phyloP scores from a whole-genome alignment of 1,139 yeast species.

The Scheffersomyces stambukii region DNA sequence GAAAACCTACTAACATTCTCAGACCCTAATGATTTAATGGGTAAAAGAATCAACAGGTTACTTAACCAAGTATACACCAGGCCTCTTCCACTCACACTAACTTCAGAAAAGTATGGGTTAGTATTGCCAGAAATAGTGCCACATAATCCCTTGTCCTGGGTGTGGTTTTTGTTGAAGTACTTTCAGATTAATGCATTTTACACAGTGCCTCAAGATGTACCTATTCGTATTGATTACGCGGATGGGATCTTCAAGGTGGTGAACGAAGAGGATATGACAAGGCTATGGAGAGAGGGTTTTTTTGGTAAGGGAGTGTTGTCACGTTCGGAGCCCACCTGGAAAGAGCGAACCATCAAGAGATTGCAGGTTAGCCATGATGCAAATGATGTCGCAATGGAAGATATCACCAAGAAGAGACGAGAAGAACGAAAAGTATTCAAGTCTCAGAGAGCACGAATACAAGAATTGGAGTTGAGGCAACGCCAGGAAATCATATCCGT shows the following conservation, averaged over 20 bases:
- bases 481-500: constrained; percentile 20
- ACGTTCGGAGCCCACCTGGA: constrained; percentile 93
- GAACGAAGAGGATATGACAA: constrained; percentile 45
- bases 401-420: constrained; percentile 70
- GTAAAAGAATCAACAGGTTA: constrained; percentile 15
- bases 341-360: constrained; percentile 51
- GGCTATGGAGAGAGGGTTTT: constrained; percentile 81
- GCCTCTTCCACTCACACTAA: constrained; percentile 48
- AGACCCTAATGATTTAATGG: constrained; percentile 9
- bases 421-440: constrained; percentile 72
- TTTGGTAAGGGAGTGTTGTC: constrained; percentile 91
- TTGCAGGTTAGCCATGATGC: no score
- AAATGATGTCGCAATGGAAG: constrained; percentile 53
- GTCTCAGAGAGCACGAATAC: constrained; percentile 40
- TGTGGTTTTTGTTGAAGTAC: constrained; percentile 35
- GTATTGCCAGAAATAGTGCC: constrained; percentile 44
- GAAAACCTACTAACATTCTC: constrained; percentile 1
- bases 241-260: constrained; percentile 42
- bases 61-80: constrained; percentile 34
- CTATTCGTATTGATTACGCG: constrained; percentile 22
- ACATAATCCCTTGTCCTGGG: constrained; percentile 63
- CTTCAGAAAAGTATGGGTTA: constrained; percentile 26
- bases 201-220: constrained; percentile 24
- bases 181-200: constrained; percentile 17
- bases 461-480: constrained; percentile 29